Base-by-base conservation (phyloP, 192 early-diverging fungal species). In the Fimicolochytrium jonesii region DNA sequence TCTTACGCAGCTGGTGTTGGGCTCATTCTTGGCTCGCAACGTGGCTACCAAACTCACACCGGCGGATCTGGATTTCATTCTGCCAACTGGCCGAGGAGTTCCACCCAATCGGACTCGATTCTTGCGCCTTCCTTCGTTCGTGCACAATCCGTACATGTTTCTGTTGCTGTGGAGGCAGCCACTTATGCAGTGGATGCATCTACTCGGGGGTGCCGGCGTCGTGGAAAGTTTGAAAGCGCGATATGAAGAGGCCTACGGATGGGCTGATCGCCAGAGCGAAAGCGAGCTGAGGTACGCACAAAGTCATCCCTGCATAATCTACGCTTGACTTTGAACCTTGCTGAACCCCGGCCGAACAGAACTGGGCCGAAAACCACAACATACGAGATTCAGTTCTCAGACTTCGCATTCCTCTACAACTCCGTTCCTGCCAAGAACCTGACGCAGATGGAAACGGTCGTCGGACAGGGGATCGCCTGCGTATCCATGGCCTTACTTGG, bases 61-160 rank as follows among this genome's bases (percentile, higher is more conserved):
- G 11, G 80, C 85, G 11, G 91, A 93, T 71, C 75, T 89, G 17
- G 89, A 90, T 31, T 91, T 93, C 57, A 87, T 90, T 50, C 61
- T 92, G 0, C 88, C 88, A 0, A 68, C 82, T 25, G 68, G 79
- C n/a, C 71, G 79, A 55, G 35, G 42, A 26, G 31, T 49, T 22
- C 25, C 10, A 3, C 74, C 79, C 9, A 64, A 71, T 6, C 51
- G 64, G 31, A 47, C 67, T 2, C 62, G 70, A 53, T 67, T 52
- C 2, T 58, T 88, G 33, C 50, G 64, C 17, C 68, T 90, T 39
- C 86, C 88, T 4, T 31, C 45, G 15, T 61, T 76, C 20, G 70
- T 92, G 13, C 68, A 73, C 23, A 80, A 80, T 34, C 78, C 78
- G 17, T 76, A 71, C 55, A 69, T 85, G 1, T 89, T 88, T 35